Percentiles rank a stretch among this genome's conserved stretches.
Conservation (phyloP, 495 filamentous ascomycete genomes). For the Achaetomiella virescens region DNA sequence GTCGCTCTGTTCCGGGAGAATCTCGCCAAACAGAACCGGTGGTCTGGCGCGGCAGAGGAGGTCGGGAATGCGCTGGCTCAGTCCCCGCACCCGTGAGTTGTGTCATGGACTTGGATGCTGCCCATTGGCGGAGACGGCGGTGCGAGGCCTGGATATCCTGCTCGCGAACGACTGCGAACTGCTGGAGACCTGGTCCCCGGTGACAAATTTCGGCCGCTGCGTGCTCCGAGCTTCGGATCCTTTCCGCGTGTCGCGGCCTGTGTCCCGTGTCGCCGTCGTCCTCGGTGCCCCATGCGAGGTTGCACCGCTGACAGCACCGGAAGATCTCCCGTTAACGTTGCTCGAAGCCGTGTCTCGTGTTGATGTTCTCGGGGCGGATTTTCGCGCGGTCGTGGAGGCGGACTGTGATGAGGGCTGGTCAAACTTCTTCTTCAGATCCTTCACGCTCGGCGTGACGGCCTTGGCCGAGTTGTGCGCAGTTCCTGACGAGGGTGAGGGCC, state of each 20-base stretch:
- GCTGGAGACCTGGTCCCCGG: conserved; percentile 39
- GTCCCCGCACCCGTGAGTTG: conserved; percentile 30
- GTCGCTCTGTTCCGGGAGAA: conserved; percentile 38
- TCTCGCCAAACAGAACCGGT: conserved; percentile 46
- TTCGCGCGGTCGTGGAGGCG: conserved; percentile 20
- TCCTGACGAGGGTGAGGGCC: conserved; percentile 24
- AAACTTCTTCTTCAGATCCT: conserved; percentile 50
- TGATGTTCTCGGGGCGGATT: conserved; percentile 27
- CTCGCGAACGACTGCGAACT: conserved; percentile 50
- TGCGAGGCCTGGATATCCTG: conserved; percentile 43
- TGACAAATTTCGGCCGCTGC: conserved; percentile 35
- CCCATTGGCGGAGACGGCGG: conserved; percentile 29
- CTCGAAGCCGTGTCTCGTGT: conserved; percentile 28
- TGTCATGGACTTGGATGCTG: conserved; percentile 42
- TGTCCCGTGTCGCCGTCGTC: conserved; percentile 30
- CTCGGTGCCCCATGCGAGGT: conserved; percentile 32
- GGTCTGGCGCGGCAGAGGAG: conserved; percentile 20
- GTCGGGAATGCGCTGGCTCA: conserved; percentile 21
- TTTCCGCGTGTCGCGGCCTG: conserved; percentile 24
- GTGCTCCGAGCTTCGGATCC: conserved; percentile 26
- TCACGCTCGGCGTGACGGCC: conserved; percentile 43
- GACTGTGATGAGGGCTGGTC: conserved; percentile 33
- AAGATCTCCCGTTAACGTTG: conserved; percentile 26
- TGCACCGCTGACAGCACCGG: conserved; percentile 22
- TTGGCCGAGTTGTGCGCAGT: conserved; percentile 20